Base-by-base conservation (phyloP, 192 early-diverging fungal species). In the Radiomyces spectabilis region DNA sequence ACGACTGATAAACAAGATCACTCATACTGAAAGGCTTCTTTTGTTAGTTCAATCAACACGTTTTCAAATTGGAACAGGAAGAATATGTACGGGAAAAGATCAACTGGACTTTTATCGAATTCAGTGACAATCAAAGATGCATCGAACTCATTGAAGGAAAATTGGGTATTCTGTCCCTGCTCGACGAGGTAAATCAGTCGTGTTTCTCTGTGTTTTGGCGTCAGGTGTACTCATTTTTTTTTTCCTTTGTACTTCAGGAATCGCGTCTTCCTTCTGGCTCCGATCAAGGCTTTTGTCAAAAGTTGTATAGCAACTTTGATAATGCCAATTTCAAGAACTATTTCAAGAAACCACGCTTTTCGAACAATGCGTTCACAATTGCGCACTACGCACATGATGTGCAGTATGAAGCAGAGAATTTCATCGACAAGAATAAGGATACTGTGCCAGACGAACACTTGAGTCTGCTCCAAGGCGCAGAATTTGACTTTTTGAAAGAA, bases 41-140 rank as follows among this genome's bases (percentile, higher is more conserved):
- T 57, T 3, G 27, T 31, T 42, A 97, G 73, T 99, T 99, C 72
- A 99, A 95, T 74, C 87, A 86, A 55, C 97, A 99, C 66, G 95
- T 99, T n/a, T 99, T 99, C 80, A 95, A 97, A 77, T 77, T 99
- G 44, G 93, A 97, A 72, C 97, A 99, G 72, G 93, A 99, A 31
- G 95, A 97, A 73, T 99, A 99, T 61, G 78, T 93, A 41, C 85
- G 87, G 31, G 97, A 99, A 66, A 75, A 96, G 72, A 91, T 99
- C 65, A 84, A 89, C 62, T 99, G 97, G 97, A 94, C 89, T 10
- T 97, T 97, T 52, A 96, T 99, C 53, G 92, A 97, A 50, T 99
- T 97, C 71, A 92, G 91, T 64, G 97, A 99, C 72, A 99, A 99
- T 65, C 92, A 95, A 74, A 91, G 93, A 18, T 99, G 97, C 79